phyloP scores from a whole-genome alignment of 2,329 filamentous ascomycete genomes.

The Alternaria panax region DNA sequence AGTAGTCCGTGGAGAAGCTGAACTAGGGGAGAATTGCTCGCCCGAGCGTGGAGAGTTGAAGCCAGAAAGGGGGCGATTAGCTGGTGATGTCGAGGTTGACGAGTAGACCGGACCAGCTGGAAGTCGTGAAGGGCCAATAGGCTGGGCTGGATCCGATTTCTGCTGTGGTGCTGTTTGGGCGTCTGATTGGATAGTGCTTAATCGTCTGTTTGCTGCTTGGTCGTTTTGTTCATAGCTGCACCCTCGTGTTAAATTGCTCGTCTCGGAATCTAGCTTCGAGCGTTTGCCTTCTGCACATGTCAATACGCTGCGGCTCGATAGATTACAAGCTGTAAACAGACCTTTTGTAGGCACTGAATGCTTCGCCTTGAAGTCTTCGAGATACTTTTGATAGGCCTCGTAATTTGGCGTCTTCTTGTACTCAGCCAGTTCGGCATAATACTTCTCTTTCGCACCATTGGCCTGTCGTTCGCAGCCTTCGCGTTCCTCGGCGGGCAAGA shows the following conservation, averaged over 20 bases:
- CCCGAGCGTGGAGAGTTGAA: constrained; percentile 44
- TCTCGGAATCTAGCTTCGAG: constrained; percentile 53
- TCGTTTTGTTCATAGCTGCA: constrained; percentile 44
- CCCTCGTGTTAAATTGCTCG: constrained; percentile 39
- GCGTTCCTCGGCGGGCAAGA: constrained; percentile 69
- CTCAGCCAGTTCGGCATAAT: constrained; percentile 73
- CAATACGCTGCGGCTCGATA: constrained; percentile 18
- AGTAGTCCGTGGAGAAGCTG: constrained; percentile 44
- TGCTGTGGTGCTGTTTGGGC: constrained; percentile 23
- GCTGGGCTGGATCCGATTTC: constrained; percentile 39
- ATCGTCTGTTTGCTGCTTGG: constrained; percentile 32
- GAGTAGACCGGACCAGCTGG: constrained; percentile 35
- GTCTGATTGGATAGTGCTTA: constrained; percentile 40
- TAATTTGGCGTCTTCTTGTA: constrained; percentile 81
- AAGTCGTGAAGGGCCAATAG: constrained; percentile 32
- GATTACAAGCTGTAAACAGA: constrained; percentile 22
- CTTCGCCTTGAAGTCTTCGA: constrained; percentile 79
- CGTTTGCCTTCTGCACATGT: constrained; percentile 52
- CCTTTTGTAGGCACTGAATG: constrained; percentile 57
- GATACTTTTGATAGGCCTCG: constrained; percentile 72
- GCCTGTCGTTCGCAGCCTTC: constrained; percentile 77
- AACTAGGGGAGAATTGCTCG: constrained; percentile 46
- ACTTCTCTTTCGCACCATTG: constrained; percentile 76
- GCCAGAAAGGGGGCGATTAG: constrained; percentile 37
- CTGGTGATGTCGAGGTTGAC: constrained; percentile 47